Conservation (phyloP, 306 rosid genomes). For the Quercus glauca region DNA sequence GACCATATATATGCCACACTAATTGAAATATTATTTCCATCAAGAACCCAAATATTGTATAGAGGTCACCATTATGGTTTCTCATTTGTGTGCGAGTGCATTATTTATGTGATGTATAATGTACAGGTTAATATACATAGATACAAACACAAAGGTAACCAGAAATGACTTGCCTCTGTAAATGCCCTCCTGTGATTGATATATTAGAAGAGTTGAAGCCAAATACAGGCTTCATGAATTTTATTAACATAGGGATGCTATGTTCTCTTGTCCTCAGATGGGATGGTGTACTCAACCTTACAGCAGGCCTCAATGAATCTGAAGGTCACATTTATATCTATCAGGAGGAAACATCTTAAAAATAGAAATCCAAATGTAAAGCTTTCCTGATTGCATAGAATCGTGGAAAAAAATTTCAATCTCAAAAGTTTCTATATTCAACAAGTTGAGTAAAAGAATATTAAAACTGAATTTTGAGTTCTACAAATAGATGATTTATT, state of each 20-base stretch:
- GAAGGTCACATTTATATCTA: conserved; percentile 24
- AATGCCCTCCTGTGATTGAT: conserved; percentile 68
- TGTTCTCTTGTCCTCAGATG: conserved; percentile 64
- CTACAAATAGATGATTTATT: background rate
- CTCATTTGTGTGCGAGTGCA: background rate
- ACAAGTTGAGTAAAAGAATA: background rate
- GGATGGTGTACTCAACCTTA: conserved; percentile 73
- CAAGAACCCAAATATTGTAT: background rate
- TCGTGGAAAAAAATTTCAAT: background rate
- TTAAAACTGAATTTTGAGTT: background rate
- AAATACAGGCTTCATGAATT: conserved; percentile 74
- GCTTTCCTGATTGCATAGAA: background rate
- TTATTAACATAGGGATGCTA: conserved; percentile 45
- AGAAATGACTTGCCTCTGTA: conserved; percentile 53
- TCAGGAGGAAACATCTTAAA: conserved; percentile 13
- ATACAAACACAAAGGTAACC: conserved; percentile 1
- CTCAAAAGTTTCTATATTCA: background rate
- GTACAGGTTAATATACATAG: background rate
- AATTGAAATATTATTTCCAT: background rate
- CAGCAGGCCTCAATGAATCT: conserved; percentile 78
- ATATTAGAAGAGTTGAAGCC: conserved; percentile 70
- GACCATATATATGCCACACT: background rate
- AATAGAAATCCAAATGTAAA: background rate
- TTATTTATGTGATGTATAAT: background rate
- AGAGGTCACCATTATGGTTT: background rate